Conservation (phyloP, 768 basidiomycete genomes). For the Tulasnella sp. region DNA sequence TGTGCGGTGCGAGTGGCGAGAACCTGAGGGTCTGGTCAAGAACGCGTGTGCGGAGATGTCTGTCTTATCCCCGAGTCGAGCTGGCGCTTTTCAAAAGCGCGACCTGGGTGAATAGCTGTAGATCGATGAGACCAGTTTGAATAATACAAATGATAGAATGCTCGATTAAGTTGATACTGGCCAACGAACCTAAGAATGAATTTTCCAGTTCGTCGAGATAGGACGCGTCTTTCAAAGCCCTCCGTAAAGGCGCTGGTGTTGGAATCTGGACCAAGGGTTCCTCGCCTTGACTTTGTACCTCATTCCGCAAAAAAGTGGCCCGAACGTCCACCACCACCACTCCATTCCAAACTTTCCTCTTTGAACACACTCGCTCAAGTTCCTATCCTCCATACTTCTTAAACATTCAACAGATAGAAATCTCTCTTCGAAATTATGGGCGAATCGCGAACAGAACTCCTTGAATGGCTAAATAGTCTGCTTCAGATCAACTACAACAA, state of each 20-base stretch:
- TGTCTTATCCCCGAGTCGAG: no score
- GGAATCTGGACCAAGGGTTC: conserved; percentile 11
- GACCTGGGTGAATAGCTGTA: no score
- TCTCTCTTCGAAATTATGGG: conserved; percentile 34
- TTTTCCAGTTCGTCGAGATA: not conserved
- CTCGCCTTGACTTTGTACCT: conserved; percentile 1
- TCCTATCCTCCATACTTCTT: no score
- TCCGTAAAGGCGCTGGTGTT: not conserved
- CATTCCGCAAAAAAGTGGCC: not conserved
- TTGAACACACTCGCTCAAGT: no score
- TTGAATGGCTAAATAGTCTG: conserved; percentile 91
- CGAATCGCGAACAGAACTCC: conserved; percentile 74
- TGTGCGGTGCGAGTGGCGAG: no score
- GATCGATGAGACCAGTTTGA: no score
- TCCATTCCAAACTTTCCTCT: not conserved
- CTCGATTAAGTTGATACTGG: no score
- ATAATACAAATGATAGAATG: no score
- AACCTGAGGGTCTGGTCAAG: no score
- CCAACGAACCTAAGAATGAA: no score
- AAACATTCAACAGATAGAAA: not conserved
- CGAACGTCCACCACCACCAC: not conserved
- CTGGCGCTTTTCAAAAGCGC: no score
- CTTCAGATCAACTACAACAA: conserved; percentile 86
- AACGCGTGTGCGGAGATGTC: no score
- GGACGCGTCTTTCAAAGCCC: not conserved